These are phyloP conservation scores for Atkinsonella hypoxylon DNA, from an alignment of 2,329 filamentous ascomycete species.

Conservation along the genomic window DNA sequence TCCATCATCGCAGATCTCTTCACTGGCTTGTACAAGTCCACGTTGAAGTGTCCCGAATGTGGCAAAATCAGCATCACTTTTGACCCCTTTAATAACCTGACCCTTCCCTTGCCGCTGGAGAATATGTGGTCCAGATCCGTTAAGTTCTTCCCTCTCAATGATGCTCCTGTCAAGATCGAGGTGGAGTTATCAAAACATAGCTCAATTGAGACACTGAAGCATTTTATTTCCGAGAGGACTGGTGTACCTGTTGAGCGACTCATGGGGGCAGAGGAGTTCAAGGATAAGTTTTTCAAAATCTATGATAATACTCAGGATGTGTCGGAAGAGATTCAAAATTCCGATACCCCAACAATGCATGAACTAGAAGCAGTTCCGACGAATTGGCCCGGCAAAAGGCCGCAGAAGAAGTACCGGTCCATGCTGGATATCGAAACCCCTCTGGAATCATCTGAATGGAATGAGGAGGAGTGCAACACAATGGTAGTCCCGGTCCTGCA, in stretches of 20 bases:
- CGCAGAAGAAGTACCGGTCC: conserved; percentile 34
- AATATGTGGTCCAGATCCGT: conserved; percentile 67
- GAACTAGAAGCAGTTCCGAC: conserved; percentile 72
- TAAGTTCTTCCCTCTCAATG: conserved; percentile 65
- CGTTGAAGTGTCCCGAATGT: conserved; percentile 80
- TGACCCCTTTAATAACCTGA: conserved; percentile 92
- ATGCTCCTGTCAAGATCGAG: conserved; percentile 56
- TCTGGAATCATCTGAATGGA: conserved; percentile 37
- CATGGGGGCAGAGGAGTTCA: conserved; percentile 76
- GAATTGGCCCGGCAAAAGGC: conserved; percentile 53
- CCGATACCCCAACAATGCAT: conserved; percentile 56
- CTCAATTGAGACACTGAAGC: conserved; percentile 56
- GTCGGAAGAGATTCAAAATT: conserved; percentile 57
- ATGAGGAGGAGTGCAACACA: conserved; percentile 49
- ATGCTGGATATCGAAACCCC: conserved; percentile 36
- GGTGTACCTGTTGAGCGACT: conserved; percentile 53
- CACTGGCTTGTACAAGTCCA: conserved; percentile 97
- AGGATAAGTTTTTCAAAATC: conserved; percentile 73
- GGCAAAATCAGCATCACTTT: conserved; percentile 97
- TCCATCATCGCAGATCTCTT: conserved; percentile 94
- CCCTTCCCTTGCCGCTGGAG: conserved; percentile 78
- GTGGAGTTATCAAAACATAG: conserved; percentile 73
- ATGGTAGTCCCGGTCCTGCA: conserved; percentile 64
- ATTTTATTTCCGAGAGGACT: conserved; percentile 54
- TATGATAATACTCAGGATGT: conserved; percentile 59